Percentiles rank a stretch among this genome's conserved stretches.
Evolutionary conservation across 192 early-diverging fungal species (phyloP).

Genomic region (Gorgonomyces haynaldii): DNA sequence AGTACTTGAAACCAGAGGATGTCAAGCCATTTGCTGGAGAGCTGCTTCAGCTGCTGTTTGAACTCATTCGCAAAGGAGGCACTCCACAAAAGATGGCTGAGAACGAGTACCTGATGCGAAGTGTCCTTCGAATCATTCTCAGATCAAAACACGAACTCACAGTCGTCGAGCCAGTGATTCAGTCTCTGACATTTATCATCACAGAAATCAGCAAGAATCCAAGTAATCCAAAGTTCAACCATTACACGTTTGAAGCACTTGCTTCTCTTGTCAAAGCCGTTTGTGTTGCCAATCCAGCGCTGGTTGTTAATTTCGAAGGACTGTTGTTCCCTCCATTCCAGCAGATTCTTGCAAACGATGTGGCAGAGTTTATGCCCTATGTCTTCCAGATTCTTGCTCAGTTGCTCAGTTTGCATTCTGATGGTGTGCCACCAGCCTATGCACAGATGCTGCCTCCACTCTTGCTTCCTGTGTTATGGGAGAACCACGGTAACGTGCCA

Average conservation of each 20-base stretch:
- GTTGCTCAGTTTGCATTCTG: constrained; percentile 64
- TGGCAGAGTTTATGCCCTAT: constrained; percentile 90
- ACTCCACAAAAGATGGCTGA: constrained; percentile 90
- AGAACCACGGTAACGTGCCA: constrained; percentile 82
- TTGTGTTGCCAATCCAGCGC: constrained; percentile 53
- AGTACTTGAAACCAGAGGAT: constrained; percentile 47
- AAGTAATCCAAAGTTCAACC: constrained; percentile 95
- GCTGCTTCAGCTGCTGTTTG: constrained; percentile 65
- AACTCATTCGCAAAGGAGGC: constrained; percentile 52
- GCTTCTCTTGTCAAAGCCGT: constrained; percentile 70
- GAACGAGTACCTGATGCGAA: constrained; percentile 93
- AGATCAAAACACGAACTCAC: constrained; percentile 61
- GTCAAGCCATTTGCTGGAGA: constrained; percentile 54
- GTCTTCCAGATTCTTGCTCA: constrained; percentile 92
- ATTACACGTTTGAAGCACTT: constrained; percentile 91
- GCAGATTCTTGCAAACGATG: constrained; percentile 70
- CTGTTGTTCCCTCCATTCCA: constrained; percentile 85
- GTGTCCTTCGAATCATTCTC: constrained; percentile 72
- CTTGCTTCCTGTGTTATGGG: constrained; percentile 80
- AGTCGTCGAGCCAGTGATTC: constrained; percentile 57
- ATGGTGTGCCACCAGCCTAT: constrained; percentile 62
- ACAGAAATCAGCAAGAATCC: constrained; percentile 83
- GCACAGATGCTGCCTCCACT: constrained; percentile 60
- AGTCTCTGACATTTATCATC: constrained; percentile 69
- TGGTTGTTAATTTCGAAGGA: constrained; percentile 72